These are phyloP conservation scores for Entonaema liquescens DNA, from an alignment of 495 filamentous ascomycete species.

Conservation along the genomic window DNA sequence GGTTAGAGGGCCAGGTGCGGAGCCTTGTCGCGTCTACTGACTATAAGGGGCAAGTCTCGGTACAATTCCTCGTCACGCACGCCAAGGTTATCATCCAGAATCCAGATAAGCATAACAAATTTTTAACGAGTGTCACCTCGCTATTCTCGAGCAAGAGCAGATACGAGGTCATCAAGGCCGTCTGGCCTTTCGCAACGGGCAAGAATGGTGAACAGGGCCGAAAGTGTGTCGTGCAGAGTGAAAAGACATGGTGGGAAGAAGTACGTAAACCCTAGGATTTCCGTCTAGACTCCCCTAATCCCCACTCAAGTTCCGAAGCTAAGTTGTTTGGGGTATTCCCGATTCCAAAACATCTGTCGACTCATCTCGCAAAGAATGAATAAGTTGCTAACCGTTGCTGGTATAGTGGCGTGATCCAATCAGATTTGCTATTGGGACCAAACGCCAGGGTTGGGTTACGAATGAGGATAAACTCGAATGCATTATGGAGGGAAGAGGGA, in stretches of 20 bases:
- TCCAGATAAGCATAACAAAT: slow-evolving; percentile 52
- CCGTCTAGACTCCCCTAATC: neutral
- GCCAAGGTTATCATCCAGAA: slow-evolving; percentile 57
- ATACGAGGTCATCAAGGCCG: slow-evolving; percentile 60
- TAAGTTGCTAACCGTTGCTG: neutral
- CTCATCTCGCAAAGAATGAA: neutral
- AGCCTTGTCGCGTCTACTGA: slow-evolving; percentile 53
- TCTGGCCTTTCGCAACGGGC: slow-evolving; percentile 57
- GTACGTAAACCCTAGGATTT: neutral
- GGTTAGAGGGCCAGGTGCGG: slow-evolving; percentile 62
- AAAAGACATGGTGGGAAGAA: slow-evolving; percentile 64
- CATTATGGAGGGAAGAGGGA: slow-evolving; percentile 55
- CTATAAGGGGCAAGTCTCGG: slow-evolving; percentile 58
- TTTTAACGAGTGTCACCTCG: slow-evolving; percentile 53
- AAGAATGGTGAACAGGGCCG: slow-evolving; percentile 50
- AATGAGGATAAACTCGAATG: slow-evolving; percentile 61
- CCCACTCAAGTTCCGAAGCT: neutral
- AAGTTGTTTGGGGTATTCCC: neutral
- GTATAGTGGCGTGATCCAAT: slow-evolving; percentile 52
- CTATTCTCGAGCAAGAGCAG: slow-evolving; percentile 55
- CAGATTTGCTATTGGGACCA: slow-evolving; percentile 54
- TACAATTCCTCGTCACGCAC: slow-evolving; percentile 63
- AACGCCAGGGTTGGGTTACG: slow-evolving; percentile 59
- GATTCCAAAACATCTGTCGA: neutral
- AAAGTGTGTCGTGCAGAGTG: slow-evolving; percentile 57